These are phyloP conservation scores for Xerocomus nothofagi DNA, from an alignment of 1,284 basidiomycete species.

Conservation along the genomic window DNA sequence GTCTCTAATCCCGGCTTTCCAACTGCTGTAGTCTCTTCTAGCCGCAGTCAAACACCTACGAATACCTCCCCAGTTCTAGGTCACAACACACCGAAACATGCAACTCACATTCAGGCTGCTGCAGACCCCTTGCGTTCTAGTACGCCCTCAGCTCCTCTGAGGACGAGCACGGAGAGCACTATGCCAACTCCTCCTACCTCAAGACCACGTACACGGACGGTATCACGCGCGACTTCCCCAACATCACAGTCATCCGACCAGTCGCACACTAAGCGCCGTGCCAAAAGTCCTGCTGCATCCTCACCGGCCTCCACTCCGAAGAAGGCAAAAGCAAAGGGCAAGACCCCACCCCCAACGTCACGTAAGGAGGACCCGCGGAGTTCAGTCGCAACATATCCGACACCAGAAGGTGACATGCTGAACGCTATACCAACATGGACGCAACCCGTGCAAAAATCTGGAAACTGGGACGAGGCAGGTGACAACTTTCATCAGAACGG, in stretches of 20 bases:
- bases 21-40: slow-evolving; percentile 8
- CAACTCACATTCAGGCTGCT: slow-evolving; percentile 36
- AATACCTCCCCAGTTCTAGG: slow-evolving; percentile 6
- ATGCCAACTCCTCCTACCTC: slow-evolving; percentile 23
- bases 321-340: slow-evolving; percentile 38
- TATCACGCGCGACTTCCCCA: slow-evolving; percentile 26
- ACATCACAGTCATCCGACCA: slow-evolving; percentile 30
- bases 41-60: slow-evolving; percentile 31
- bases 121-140: slow-evolving; percentile 18
- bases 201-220: slow-evolving; percentile 18
- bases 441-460: slow-evolving; percentile 59
- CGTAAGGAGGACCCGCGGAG: slow-evolving; percentile 34
- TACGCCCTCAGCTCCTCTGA: slow-evolving; percentile 28
- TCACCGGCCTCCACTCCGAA: slow-evolving; percentile 38
- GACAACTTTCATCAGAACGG: not conserved
- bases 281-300: slow-evolving; percentile 44
- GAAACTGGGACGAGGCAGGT: slow-evolving; percentile 79
- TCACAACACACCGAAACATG: slow-evolving; percentile 39
- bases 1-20: slow-evolving; percentile 7
- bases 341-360: slow-evolving; percentile 33
- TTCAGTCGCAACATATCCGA: slow-evolving; percentile 65
- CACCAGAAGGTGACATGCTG: slow-evolving; percentile 48
- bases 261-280: slow-evolving; percentile 40
- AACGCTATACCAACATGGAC: slow-evolving; percentile 79
- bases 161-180: slow-evolving; percentile 33